Base-by-base conservation (phyloP, 176 grass and related monocot species). In the Avena insularis region DNA sequence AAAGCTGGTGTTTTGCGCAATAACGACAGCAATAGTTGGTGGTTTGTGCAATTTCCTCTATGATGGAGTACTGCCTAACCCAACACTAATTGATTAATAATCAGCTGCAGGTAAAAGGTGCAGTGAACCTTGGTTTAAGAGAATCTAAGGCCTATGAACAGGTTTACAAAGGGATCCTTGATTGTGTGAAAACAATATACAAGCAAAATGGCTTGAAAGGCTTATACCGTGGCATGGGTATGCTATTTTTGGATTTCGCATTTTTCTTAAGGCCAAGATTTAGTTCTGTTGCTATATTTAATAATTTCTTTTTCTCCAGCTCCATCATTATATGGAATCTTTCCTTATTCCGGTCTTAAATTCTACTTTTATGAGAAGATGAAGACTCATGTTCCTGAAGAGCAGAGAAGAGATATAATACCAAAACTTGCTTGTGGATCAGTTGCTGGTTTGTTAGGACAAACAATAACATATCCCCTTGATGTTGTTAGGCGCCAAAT, bases 301-400 rank as follows among this genome's bases (percentile, higher is more conserved):
- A 46, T 84, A 56, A 71, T 50, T 85, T 87, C 38, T 84, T 85
- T 76, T 5, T 84, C 64, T 69, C 71, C 77, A 99, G 97, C 85
- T 75, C 97, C 97, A 82, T 96, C 97, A 27, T 87, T 99, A 62
- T 94, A 94, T 87, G 97, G 97, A 91, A 99, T 99, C 69, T 96
- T 99, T 69, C 97, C 97, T 81, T 99, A 96, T 67, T 96, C 94
- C 68, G 94, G 94, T 69, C 91, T 99, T 72, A 99, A 99, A 78
- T 99, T 99, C 84, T 96, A 96, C 66, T 99, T 99, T 71, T 96
- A 99, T 61, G 94, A 99, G 90, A 90, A 94, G 86, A 94, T 99
- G 97, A 99, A 99, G 85, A 90, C 78, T 10, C 87, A 75, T 81
- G 94, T 99, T 66, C 92, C 92, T 85, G 89, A 94, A 90, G 87